phyloP scores from a whole-genome alignment of 805 yeast species.

The Starmerella sp. region DNA sequence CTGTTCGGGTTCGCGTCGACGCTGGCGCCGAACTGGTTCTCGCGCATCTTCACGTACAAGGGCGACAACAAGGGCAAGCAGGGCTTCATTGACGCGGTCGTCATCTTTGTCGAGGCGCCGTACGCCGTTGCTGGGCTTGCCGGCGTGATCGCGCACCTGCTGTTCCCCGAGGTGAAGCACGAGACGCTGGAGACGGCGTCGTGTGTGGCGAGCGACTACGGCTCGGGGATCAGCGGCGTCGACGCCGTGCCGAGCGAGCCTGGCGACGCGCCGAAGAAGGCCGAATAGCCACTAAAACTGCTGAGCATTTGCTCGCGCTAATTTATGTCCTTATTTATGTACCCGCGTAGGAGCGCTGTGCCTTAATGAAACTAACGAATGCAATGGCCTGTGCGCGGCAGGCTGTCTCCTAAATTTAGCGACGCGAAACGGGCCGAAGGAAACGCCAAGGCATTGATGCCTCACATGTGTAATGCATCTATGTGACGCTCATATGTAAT shows the following conservation, averaged over 20 bases:
- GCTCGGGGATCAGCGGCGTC: background rate
- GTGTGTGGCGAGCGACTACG: background rate
- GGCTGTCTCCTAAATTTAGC: too few species aligned
- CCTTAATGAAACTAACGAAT: too few species aligned
- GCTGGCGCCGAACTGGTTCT: slow-evolving; percentile 55
- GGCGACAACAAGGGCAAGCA: slow-evolving; percentile 45
- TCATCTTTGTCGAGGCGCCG: slow-evolving; percentile 62
- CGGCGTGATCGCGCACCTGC: slow-evolving; percentile 48
- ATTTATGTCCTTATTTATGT: too few species aligned
- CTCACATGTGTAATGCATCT: too few species aligned
- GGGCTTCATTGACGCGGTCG: slow-evolving; percentile 60
- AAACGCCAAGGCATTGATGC: too few species aligned
- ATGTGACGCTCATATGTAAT: too few species aligned
- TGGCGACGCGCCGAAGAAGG: background rate
- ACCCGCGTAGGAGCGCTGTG: too few species aligned
- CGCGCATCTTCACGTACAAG: slow-evolving; percentile 48
- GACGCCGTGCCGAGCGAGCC: background rate
- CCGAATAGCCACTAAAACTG: background rate
- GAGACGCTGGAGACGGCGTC: slow-evolving; percentile 13
- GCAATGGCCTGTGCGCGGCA: too few species aligned
- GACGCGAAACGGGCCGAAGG: too few species aligned
- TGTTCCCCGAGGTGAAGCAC: slow-evolving; percentile 46
- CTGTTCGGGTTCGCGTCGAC: slow-evolving; percentile 58
- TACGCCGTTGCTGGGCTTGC: slow-evolving; percentile 59
- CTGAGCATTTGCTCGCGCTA: too few species aligned